Base-by-base conservation (phyloP, 345 rosid genomes). In the Excoecaria agallocha region DNA sequence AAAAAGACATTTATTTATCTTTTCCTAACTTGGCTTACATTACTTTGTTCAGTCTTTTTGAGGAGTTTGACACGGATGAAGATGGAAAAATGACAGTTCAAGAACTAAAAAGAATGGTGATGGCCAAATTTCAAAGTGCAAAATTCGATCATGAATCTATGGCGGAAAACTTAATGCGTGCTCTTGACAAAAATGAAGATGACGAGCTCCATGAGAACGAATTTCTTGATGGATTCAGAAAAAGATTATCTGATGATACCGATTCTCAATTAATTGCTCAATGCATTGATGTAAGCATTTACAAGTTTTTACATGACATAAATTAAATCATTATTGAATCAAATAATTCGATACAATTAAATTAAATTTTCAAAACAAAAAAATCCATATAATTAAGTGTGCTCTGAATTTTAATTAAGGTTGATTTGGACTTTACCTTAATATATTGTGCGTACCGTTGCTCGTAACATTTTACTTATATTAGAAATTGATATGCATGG, bases 101-200 rank as follows among this genome's bases (percentile, higher is more conserved):
- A 0, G 87, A 84, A 55, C 74, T 85, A 19, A 83, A 61, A 54
- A 77, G 59, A 15, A 46, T 79, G 69, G 45, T 85, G 2, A 35
- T 22, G 10, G 68, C 76, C 67, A 78, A 79, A 72, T 77, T 77
- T 49, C 71, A 75, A 9, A 71, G 80, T 13, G 76, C 17, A 54
- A 70, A 77, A 37, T 38, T 75, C 17, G 77, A 83, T n/a, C 52
- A 11, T 13, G 84, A 85, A 2, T 75, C 76, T 38, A 79, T 72
- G 10, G 84, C 64, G 43, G 74, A 45, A 5, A 63, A 77, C 41
- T 59, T 79, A 8, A 70, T 78, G 25, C 74, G 75, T 61, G 73
- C 60, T 25, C 73, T 83, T 16, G 88, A 80, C 62, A 70, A 65
- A 8, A 77, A 77, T 35, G 56, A 73, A 19, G 76, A 81, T 13